Evolutionary conservation across 371 early-diverging fungal species (phyloP).

Genomic region (Lichtheimia corymbifera): DNA sequence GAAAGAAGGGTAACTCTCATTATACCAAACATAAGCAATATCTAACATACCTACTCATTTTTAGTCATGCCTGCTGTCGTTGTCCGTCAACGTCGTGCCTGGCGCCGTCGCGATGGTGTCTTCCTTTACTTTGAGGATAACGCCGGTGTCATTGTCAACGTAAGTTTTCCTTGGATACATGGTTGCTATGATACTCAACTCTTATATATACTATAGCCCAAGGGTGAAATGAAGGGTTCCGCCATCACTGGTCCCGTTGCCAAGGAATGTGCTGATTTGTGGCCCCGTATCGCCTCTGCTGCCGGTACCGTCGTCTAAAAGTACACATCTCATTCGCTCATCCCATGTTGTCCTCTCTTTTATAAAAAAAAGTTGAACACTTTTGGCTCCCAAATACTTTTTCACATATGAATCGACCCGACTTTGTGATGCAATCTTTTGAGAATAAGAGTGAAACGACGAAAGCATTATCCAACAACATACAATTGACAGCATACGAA

Average conservation of each 20-base stretch:
- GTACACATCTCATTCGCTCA: neutral
- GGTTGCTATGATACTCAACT: neutral
- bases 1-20: constrained; percentile 88
- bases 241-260: constrained; percentile 99
- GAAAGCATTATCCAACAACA: too few relatives aligned
- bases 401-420: too few relatives aligned
- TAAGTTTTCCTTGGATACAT: constrained; percentile 12
- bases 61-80: constrained; percentile 97
- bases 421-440: too few relatives aligned
- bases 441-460: too few relatives aligned
- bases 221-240: constrained; percentile 99
- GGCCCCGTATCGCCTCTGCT: constrained; percentile 99
- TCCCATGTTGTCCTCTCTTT: too few relatives aligned
- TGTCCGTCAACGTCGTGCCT: constrained; percentile 98
- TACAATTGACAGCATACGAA: too few relatives aligned
- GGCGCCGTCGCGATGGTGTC: constrained; percentile 98
- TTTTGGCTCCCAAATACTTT: too few relatives aligned
- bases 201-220: constrained; percentile 70
- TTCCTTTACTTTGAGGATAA: constrained; percentile 94
- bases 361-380: too few relatives aligned
- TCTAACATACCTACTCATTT: too few relatives aligned
- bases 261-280: constrained; percentile 99
- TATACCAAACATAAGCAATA: neutral
- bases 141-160: constrained; percentile 51
- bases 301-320: constrained; percentile 86